Evolutionary conservation across 148 eudicot genomes (phyloP).

Genomic region (Suaeda aralocaspica): DNA sequence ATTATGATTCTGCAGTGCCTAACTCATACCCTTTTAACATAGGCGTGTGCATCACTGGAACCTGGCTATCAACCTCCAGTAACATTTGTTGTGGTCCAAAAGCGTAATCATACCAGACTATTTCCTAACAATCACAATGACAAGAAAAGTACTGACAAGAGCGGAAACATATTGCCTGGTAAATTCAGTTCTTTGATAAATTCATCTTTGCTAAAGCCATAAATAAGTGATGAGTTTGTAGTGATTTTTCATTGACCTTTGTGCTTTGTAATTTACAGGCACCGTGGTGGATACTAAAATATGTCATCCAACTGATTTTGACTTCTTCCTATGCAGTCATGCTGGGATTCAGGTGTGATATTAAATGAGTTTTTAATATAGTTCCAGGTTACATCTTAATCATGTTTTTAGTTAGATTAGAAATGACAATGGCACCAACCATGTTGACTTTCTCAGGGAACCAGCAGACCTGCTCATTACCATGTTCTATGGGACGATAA

Average conservation of each 20-base stretch:
- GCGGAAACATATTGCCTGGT: conserved; percentile 91
- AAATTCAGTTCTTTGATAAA: conserved; percentile 9
- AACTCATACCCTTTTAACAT: conserved; percentile 16
- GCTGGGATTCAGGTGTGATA: conserved; percentile 74
- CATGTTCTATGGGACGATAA: conserved; percentile 88
- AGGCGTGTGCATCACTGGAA: conserved; percentile 92
- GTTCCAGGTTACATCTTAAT: background rate
- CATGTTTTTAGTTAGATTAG: conserved; percentile 1
- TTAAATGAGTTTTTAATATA: background rate
- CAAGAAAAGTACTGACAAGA: conserved; percentile 58
- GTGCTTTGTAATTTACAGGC: conserved; percentile 34
- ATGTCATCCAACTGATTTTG: conserved; percentile 85
- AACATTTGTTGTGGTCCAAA: conserved; percentile 87
- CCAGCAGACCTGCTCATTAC: conserved; percentile 83
- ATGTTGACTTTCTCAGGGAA: conserved; percentile 43
- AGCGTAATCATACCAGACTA: conserved; percentile 87
- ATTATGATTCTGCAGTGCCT: background rate
- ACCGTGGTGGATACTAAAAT: conserved; percentile 74
- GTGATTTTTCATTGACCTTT: background rate
- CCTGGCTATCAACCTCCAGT: conserved; percentile 83
- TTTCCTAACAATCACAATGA: conserved; percentile 76
- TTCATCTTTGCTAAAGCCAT: background rate
- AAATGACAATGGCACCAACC: background rate
- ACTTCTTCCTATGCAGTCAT: conserved; percentile 76
- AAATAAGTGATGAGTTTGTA: background rate